A percentile compares a stretch with the other conserved stretches of the same genome.
phyloP scores from a whole-genome alignment of 345 rosid species.

The Reutealis trisperma region DNA sequence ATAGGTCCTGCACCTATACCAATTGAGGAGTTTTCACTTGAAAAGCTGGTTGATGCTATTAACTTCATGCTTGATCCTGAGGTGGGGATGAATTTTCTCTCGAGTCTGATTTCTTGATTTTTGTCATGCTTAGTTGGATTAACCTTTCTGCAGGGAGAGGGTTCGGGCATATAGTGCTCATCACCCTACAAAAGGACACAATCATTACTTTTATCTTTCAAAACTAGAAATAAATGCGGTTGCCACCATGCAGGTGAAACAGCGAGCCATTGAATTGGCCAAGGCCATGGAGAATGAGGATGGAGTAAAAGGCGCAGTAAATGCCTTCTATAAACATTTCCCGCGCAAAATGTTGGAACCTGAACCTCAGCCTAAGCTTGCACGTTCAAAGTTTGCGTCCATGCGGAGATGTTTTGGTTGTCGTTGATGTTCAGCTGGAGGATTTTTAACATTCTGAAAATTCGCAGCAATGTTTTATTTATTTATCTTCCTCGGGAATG shows the following conservation, averaged over 20 bases:
- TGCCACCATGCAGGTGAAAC: conserved; percentile 45
- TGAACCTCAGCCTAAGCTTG: conserved; percentile 8
- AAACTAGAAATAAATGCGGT: neutral
- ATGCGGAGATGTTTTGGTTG: conserved; percentile 40
- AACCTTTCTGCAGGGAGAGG: neutral
- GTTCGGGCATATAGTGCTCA: neutral
- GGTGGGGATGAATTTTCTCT: conserved; percentile 24
- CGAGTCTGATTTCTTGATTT: neutral
- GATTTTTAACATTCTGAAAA: too few relatives aligned
- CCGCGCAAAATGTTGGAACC: conserved; percentile 9
- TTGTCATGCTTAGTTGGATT: neutral
- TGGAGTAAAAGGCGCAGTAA: conserved; percentile 57
- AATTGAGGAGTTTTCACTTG: conserved; percentile 48
- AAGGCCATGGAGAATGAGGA: conserved; percentile 53
- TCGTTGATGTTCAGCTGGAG: neutral
- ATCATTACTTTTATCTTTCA: neutral
- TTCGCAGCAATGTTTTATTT: too few relatives aligned
- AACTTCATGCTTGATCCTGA: conserved; percentile 47
- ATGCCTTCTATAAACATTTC: conserved; percentile 55
- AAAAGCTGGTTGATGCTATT: conserved; percentile 56
- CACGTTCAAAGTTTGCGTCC: conserved; percentile 20
- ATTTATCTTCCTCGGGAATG: too few relatives aligned
- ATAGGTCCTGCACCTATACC: conserved; percentile 60
- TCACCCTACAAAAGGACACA: too few relatives aligned
- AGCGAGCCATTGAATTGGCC: conserved; percentile 40